Base-by-base conservation (phyloP, 345 rosid genomes). In the Trapa bicornis region DNA sequence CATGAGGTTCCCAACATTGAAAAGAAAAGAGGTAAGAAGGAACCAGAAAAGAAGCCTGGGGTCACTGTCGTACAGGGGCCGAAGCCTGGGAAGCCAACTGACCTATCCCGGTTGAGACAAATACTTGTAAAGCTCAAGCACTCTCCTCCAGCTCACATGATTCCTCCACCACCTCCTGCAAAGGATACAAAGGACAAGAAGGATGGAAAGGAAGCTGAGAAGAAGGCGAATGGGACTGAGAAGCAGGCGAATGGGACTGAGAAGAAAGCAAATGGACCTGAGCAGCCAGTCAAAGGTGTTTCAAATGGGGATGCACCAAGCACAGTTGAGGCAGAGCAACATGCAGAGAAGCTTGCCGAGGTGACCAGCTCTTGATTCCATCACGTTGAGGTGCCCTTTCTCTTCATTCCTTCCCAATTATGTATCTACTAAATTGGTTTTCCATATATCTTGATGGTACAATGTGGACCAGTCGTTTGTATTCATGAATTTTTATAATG, bases 61-160 rank as follows among this genome's bases (percentile, higher is more conserved):
- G 63, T 88, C 71, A 64, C 75, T 0, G 81, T 88, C 5, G 63
- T 85, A 68, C 89, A 86, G 65, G 96, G 88, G 38, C 94, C 88
- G 2, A 83, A 90, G 61, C 96, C 96, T 1, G 96, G 92, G 64
- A 88, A 89, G 74, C 87, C 82, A 2, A 79, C 90, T 17, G 87
- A 90, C 64, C 86, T 84, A 67, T 76, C 85, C 41, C 82, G 86
- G 72, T 75, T 85, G 88, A 80, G 96, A 70, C 96, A 89, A 13
- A 79, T 89, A 39, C 80, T 85, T 13, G 66, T 81, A 68, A 86
- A 85, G 77, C 80, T 89, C 74, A 86, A 89, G 77, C 89, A 86
- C 72, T 57, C 75, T 12, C 96, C 89, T 15, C 96, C 96, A 39
- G 81, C 88, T 65, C 88, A 86, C 79, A 86, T 89, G 96, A 75